These are phyloP conservation scores for Coniosporium apollinis DNA, from an alignment of 495 filamentous ascomycete genomes.

Conservation along the genomic window DNA sequence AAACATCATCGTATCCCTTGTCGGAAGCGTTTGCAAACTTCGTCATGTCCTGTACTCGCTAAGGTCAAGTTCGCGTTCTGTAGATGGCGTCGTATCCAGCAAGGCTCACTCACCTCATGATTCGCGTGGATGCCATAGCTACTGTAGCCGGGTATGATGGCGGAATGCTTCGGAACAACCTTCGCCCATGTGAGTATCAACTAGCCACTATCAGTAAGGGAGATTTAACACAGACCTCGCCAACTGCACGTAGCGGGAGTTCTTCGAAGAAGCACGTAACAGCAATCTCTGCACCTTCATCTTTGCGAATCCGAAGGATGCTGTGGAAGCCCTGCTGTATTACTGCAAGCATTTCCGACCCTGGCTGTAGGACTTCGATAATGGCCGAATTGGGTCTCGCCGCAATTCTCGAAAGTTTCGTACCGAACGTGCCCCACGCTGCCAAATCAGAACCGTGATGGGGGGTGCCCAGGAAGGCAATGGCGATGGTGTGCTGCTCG, in stretches of 20 bases:
- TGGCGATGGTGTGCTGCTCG: background rate
- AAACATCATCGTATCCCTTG: background rate
- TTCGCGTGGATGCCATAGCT: constrained; percentile 1
- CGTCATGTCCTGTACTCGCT: background rate
- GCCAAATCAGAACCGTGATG: constrained; percentile 8
- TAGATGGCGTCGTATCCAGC: too few relatives aligned
- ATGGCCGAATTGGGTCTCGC: constrained; percentile 2
- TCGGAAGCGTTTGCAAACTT: background rate
- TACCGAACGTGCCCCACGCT: constrained; percentile 2
- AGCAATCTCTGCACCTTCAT: constrained; percentile 1
- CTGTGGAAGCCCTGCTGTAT: constrained; percentile 5
- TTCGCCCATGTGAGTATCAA: background rate
- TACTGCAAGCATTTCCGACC: constrained; percentile 1
- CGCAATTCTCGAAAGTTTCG: background rate
- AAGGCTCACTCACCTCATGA: constrained; percentile 1
- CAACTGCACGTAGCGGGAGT: too few relatives aligned
- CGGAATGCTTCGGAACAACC: constrained; percentile 1
- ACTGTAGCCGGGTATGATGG: background rate
- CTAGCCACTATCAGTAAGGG: background rate
- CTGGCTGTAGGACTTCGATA: constrained; percentile 1
- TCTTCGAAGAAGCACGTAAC: constrained; percentile 5
- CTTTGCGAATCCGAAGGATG: constrained; percentile 3
- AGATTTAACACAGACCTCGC: too few relatives aligned
- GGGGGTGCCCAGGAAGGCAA: constrained; percentile 12
- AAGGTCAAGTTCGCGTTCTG: too few relatives aligned